These are phyloP conservation scores for Linderina pennispora DNA, from an alignment of 192 early-diverging fungal genomes.

Conservation along the genomic window DNA sequence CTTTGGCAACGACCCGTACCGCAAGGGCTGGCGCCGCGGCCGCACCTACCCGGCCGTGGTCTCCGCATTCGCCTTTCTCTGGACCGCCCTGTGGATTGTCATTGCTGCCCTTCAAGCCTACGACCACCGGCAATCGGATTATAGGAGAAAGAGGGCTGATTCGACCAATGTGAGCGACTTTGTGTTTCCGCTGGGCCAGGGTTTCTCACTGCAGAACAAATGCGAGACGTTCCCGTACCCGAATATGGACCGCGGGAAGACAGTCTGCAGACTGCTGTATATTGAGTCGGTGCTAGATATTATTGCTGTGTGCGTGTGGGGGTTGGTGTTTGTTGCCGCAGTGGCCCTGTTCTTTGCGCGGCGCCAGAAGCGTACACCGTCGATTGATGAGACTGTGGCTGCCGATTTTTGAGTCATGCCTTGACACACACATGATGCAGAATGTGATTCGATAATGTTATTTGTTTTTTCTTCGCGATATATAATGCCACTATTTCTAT, in stretches of 20 bases:
- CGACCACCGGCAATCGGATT: constrained; percentile 13
- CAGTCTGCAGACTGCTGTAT: constrained; percentile 37
- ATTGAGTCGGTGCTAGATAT: constrained; percentile 29
- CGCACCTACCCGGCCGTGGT: constrained; percentile 20
- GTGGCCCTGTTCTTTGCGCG: constrained; percentile 29
- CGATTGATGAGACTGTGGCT: too few species aligned
- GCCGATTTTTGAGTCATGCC: too few species aligned
- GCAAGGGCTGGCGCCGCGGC: constrained; percentile 10
- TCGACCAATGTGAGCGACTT: constrained; percentile 4
- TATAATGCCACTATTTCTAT: too few species aligned
- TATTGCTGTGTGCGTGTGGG: constrained; percentile 35
- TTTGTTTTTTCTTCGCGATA: too few species aligned
- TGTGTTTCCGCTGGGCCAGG: constrained; percentile 38
- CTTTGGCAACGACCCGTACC: constrained; percentile 22
- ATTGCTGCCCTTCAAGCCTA: constrained; percentile 33
- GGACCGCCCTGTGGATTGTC: constrained; percentile 39
- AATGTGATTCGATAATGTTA: too few species aligned
- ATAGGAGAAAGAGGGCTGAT: constrained; percentile 10
- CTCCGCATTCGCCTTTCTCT: constrained; percentile 17
- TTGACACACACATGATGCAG: too few species aligned
- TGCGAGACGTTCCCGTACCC: constrained; percentile 27
- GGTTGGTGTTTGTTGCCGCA: constrained; percentile 18
- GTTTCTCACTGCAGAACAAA: constrained; percentile 43
- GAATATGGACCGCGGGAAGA: constrained; percentile 21
- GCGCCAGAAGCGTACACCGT: too few species aligned